Percentiles rank a stretch among this genome's conserved stretches.
Conservation (phyloP, 257 asterid species). For the Solanum gandarillasii region DNA sequence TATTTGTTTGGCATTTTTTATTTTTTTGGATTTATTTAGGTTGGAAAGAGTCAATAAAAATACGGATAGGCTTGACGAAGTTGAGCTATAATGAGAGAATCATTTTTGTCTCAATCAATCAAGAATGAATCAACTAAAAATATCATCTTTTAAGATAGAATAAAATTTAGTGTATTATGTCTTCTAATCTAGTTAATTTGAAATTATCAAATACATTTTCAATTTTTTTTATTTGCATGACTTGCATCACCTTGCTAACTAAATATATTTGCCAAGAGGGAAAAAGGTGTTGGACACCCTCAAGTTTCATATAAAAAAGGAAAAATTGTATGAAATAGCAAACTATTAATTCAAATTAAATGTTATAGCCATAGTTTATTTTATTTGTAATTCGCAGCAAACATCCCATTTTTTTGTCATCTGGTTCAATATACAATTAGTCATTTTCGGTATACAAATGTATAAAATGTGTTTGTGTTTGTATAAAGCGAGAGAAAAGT, state of each 20-base stretch:
- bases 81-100: neutral
- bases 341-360: too few relatives aligned
- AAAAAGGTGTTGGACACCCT: neutral
- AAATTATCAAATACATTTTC: neutral
- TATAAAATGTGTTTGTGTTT: too few relatives aligned
- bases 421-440: too few relatives aligned
- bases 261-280: neutral
- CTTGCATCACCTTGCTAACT: neutral
- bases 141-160: neutral
- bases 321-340: too few relatives aligned
- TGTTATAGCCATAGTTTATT: too few relatives aligned
- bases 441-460: too few relatives aligned
- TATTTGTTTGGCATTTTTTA: too few relatives aligned
- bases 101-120: neutral
- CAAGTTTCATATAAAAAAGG: neutral
- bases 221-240: neutral
- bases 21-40: neutral
- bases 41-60: neutral
- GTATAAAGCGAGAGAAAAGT: too few relatives aligned
- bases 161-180: neutral
- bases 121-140: neutral
- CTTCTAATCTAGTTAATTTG: neutral
- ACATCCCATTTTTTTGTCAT: too few relatives aligned
- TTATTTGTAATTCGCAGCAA: too few relatives aligned
- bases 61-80: neutral